Percentiles rank a stretch among this genome's conserved stretches.
Conservation (phyloP, 164 flowering plant genomes). For the Pachysandra terminalis region DNA sequence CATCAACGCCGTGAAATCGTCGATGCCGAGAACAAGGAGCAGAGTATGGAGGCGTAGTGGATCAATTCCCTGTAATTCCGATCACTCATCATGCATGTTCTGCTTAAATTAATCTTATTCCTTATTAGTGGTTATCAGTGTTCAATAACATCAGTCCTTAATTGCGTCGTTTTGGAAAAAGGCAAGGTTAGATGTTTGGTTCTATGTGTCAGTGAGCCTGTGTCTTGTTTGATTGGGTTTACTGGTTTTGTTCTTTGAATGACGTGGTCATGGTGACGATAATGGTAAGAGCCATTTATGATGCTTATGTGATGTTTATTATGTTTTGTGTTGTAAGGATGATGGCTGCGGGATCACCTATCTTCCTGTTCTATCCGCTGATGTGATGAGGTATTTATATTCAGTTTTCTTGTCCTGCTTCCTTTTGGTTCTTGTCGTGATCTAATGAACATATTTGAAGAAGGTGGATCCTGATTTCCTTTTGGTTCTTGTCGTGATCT, state of each 20-base stretch:
- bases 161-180: neutral
- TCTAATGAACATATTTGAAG: neutral
- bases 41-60: constrained; percentile 3
- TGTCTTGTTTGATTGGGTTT: neutral
- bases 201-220: neutral
- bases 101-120: neutral
- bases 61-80: constrained; percentile 12
- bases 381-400: constrained; percentile 16
- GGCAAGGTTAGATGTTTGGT: constrained; percentile 5
- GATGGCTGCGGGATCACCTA: neutral
- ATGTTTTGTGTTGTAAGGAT: constrained; percentile 9
- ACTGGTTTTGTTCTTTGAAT: neutral
- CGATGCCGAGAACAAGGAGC: neutral
- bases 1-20: constrained; percentile 22
- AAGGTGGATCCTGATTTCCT: neutral
- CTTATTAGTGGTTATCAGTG: neutral
- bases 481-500: neutral
- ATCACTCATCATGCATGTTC: neutral
- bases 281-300: neutral
- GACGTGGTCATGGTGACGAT: neutral
- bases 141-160: neutral
- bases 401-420: neutral
- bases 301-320: constrained; percentile 6
- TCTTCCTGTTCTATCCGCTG: constrained; percentile 7
- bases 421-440: neutral